phyloP scores from a whole-genome alignment of 805 yeast genomes.

The Candida adriatica region DNA sequence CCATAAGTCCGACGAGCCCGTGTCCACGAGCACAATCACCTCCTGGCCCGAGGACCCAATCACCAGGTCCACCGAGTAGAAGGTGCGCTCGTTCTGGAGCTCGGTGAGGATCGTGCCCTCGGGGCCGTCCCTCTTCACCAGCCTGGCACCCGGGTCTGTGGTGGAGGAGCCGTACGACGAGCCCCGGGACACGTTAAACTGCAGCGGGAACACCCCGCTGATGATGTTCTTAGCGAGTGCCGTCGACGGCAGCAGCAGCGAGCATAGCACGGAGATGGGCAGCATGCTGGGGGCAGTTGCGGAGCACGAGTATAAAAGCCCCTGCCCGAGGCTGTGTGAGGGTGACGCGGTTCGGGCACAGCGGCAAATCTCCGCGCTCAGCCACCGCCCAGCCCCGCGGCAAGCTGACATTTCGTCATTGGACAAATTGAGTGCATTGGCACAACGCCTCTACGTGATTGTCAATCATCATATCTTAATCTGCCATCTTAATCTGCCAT shows the following conservation, averaged over 20 bases:
- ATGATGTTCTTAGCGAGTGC: slow-evolving; percentile 11
- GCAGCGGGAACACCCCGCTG: slow-evolving; percentile 11
- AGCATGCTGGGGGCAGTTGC: no score
- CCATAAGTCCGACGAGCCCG: slow-evolving; percentile 76
- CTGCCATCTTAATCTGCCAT: neutral
- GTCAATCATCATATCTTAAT: no score
- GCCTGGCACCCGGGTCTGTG: slow-evolving; percentile 6
- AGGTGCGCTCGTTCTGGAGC: slow-evolving; percentile 33
- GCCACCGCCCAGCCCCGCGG: no score
- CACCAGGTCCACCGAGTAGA: slow-evolving; percentile 37
- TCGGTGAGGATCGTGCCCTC: slow-evolving; percentile 28
- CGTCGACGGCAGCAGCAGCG: slow-evolving; percentile 4
- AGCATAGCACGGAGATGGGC: no score
- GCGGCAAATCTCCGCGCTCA: no score
- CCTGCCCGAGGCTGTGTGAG: no score
- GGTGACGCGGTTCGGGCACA: no score
- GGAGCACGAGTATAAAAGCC: no score
- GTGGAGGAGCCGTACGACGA: slow-evolving; percentile 10
- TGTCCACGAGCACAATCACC: slow-evolving; percentile 57
- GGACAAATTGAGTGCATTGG: no score
- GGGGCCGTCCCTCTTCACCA: slow-evolving; percentile 4
- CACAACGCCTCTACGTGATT: no score
- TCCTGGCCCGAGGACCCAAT: slow-evolving; percentile 55
- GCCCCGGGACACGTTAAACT: slow-evolving; percentile 16
- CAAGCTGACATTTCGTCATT: no score